Conservation (phyloP, 306 rosid genomes). For the Citrullus colocynthis region DNA sequence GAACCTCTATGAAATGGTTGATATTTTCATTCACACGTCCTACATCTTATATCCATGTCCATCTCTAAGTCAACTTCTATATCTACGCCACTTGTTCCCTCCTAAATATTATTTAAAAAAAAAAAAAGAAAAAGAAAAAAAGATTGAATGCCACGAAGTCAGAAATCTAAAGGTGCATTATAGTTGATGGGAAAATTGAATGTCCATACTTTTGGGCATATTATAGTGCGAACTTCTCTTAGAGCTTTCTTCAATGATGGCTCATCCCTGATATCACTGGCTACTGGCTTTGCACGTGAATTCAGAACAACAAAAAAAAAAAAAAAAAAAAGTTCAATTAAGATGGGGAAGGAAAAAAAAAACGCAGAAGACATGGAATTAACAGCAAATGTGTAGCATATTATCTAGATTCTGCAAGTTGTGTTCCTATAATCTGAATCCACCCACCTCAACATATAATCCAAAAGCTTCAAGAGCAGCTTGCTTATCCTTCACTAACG, state of each 20-base stretch:
- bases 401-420: not conserved
- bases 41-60: not conserved
- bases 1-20: not conserved
- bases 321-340: constrained; percentile 12
- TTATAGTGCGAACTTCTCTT: constrained; percentile 67
- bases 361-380: not conserved
- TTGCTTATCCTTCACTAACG: constrained; percentile 75
- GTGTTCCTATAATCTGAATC: constrained; percentile 12
- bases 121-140: not conserved
- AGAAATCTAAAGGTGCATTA: not conserved
- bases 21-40: not conserved
- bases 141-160: not conserved
- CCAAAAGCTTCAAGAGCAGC: constrained; percentile 93
- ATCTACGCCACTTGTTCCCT: not conserved
- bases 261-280: constrained; percentile 55
- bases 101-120: not conserved
- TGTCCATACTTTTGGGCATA: constrained; percentile 72
- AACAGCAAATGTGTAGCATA: not conserved
- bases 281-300: constrained; percentile 42
- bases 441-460: constrained; percentile 74
- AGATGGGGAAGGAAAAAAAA: not conserved
- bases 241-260: constrained; percentile 58
- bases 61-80: not conserved
- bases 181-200: not conserved
- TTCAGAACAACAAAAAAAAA: constrained; percentile 7